phyloP scores from a whole-genome alignment of 306 rosid genomes.

The Pyrus bretschneideri region DNA sequence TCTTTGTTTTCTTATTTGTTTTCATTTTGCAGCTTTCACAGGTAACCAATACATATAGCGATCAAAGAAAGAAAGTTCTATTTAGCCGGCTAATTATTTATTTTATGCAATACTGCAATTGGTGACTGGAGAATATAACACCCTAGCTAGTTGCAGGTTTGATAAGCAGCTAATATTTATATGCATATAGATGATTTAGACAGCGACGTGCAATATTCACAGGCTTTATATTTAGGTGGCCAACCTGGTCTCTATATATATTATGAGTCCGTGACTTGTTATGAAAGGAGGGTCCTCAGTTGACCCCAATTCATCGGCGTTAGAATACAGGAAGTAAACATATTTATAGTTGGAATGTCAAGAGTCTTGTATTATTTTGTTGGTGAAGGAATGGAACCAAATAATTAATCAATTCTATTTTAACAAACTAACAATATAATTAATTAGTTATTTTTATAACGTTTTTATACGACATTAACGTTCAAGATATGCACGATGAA shows the following conservation, averaged over 20 bases:
- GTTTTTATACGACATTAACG: too few species aligned
- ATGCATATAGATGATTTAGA: not conserved
- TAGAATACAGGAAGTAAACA: not conserved
- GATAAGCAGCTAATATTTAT: not conserved
- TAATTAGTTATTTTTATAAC: too few species aligned
- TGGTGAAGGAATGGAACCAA: not conserved
- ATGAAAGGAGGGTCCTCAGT: not conserved
- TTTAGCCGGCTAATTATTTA: not conserved
- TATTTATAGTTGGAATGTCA: not conserved
- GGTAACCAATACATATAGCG: not conserved
- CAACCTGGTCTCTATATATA: not conserved
- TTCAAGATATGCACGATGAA: too few species aligned
- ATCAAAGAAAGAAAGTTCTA: not conserved
- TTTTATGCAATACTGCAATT: not conserved
- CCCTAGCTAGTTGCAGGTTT: not conserved
- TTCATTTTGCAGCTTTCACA: not conserved
- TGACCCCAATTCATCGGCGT: not conserved
- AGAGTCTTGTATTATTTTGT: not conserved
- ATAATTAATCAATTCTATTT: not conserved
- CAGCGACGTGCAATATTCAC: not conserved
- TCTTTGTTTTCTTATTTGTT: not conserved
- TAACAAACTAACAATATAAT: too few species aligned
- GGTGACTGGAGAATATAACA: not conserved
- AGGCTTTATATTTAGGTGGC: not conserved
- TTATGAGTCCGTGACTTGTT: not conserved